Conservation (phyloP, 2,329 filamentous ascomycete species). For the Mariannaea sp. region DNA sequence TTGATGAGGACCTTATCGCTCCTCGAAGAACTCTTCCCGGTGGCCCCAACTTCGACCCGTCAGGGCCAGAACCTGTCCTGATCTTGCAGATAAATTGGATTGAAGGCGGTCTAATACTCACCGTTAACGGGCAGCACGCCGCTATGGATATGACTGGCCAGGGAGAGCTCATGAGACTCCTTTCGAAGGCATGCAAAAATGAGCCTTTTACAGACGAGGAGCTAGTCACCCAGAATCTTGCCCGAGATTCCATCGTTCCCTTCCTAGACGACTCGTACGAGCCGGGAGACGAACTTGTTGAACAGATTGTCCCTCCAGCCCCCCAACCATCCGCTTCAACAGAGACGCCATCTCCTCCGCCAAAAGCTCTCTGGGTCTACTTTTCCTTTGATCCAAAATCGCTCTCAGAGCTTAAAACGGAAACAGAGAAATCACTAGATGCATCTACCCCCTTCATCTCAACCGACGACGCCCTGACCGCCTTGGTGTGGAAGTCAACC, state of each 20-base stretch:
- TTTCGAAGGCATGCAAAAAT: conserved; percentile 54
- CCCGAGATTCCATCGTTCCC: conserved; percentile 45
- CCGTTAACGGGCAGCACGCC: conserved; percentile 53
- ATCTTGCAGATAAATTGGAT: conserved; percentile 55
- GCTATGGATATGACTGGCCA: conserved; percentile 58
- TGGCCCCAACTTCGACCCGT: conserved; percentile 29
- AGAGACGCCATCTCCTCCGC: conserved; percentile 12
- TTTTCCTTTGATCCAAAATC: conserved; percentile 49
- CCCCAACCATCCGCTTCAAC: conserved; percentile 14
- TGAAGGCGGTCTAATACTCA: conserved; percentile 54
- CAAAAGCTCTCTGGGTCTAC: conserved; percentile 49
- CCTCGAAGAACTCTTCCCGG: conserved; percentile 47
- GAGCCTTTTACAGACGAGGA: conserved; percentile 54
- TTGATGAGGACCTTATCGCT: conserved; percentile 51
- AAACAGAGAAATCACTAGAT: conserved; percentile 36
- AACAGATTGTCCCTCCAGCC: conserved; percentile 40
- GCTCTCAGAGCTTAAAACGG: conserved; percentile 47
- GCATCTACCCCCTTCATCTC: conserved; percentile 47
- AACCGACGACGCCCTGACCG: conserved; percentile 58
- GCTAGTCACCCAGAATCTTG: conserved; percentile 47
- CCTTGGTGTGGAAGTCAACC: conserved; percentile 56
- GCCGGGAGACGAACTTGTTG: conserved; percentile 42
- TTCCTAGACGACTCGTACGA: conserved; percentile 45
- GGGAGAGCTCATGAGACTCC: conserved; percentile 50
- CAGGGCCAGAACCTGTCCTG: conserved; percentile 46